Base-by-base conservation (phyloP, 306 rosid species). In the Lathyrus oleraceus region DNA sequence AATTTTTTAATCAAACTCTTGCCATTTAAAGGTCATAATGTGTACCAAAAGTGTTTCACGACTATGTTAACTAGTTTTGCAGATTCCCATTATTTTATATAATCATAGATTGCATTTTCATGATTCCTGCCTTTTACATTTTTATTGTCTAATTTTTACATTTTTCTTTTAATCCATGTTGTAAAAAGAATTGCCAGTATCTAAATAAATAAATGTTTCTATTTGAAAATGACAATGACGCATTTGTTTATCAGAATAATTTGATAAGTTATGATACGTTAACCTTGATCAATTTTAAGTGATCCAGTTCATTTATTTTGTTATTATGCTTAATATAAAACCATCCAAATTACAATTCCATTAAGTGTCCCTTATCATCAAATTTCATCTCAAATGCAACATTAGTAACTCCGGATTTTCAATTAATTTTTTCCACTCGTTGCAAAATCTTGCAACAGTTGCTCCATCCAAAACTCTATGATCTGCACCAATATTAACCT, bases 401-500 rank as follows among this genome's bases (percentile, higher is more conserved):
- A 77, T 57, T 36, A 91, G 82, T 76, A 94, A 87, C 68, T 88
- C 92, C 0, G 97, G 97, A 62, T 86, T 87, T 80, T 94, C 95
- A 43, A 87, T 83, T 65, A 80, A 69, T 40, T 80, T 82, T 73
- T 91, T 94, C 97, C 99, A 91, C 74, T 91, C 95, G 68, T 81
- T 83, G 75, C 99, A 94, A 67, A 94, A 91, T 49, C 87, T 86
- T 21, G 97, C 96, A 65, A 94, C 97, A 5, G 97, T 91, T 73
- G 97, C 99, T 82, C 99, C 96, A 28, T 94, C 99, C 85, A 94
- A 66, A 13, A 94, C 99, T 82, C 99, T 84, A 63, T 94, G 99
- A 81, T 94, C 95, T 6, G 99, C 96, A 6, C 99, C 97, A 70
- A 94, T 78, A 79, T 94, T 94, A 23, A 87, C 86, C 99, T 94